These are phyloP conservation scores for Hygrocybe punicea DNA, from an alignment of 768 basidiomycete species.

Conservation along the genomic window DNA sequence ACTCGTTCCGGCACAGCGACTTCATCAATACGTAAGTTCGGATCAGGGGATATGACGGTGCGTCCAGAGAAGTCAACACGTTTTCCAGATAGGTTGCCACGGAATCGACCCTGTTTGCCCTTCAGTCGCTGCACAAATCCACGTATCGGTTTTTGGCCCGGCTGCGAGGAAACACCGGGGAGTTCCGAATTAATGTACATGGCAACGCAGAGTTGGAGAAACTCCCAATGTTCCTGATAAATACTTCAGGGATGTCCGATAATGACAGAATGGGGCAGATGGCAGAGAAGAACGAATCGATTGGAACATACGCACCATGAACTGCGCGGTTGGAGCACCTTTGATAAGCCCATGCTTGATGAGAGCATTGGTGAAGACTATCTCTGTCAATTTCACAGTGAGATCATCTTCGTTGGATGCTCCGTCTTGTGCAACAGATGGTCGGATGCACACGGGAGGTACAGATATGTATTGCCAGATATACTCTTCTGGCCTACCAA, in stretches of 20 bases:
- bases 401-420: conserved; percentile 98
- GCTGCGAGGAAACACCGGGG: conserved; percentile 85
- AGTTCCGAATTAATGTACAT: conserved; percentile 98
- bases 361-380: conserved; percentile 89
- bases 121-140: conserved; percentile 98
- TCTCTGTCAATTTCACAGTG: conserved; percentile 95
- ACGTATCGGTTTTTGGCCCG: conserved; percentile 90
- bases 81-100: conserved; percentile 97
- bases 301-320: conserved; percentile 60
- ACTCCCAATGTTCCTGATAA: conserved; percentile 94
- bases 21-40: conserved; percentile 97
- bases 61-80: conserved; percentile 98
- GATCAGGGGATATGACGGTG: conserved; percentile 98
- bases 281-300: background rate
- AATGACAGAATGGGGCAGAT: background rate
- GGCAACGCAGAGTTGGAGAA: conserved; percentile 88
- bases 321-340: conserved; percentile 82
- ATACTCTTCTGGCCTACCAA: conserved; percentile 93
- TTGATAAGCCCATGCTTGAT: conserved; percentile 87
- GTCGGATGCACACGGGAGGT: conserved; percentile 95
- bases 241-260: background rate
- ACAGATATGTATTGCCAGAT: conserved; percentile 99
- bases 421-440: conserved; percentile 95
- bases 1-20: conserved; percentile 96
- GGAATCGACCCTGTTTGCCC: conserved; percentile 97